Base-by-base conservation (phyloP, 2,329 filamentous ascomycete species). In the Talaromyces albobiverticillius region DNA sequence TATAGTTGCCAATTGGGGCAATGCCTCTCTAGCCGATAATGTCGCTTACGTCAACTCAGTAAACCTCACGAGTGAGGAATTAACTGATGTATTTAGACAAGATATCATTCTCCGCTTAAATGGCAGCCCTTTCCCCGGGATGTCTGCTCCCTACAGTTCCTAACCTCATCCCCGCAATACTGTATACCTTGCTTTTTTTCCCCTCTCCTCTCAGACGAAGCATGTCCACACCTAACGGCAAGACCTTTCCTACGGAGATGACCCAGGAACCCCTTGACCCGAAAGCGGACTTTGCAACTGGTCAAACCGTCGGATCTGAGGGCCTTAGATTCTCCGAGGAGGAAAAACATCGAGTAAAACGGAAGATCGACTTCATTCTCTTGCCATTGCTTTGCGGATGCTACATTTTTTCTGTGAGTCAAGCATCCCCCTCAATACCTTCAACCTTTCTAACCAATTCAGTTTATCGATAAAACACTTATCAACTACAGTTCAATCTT, bases 341-440 rank as follows among this genome's bases (percentile, higher is more conserved):
- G 20, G 36, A 41, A n/a, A 18, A 41, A 22, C 9, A 41, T 41
- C 36, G 20, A 3, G 36, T 22, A 8, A 41, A 22, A 11, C n/a
- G 36, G 4, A 41, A 41, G n/a, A 22, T 41, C 9, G 36, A 41
- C 20, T 41, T 41, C n/a, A 41, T 41, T 41, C 36, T 41, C n/a
- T 18, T 41, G 36, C 36, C 20, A 16, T 22, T 41, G 36, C 36
- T 41, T 16, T 41, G 36, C 20, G 36, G 36, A 41, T 41, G 36
- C 36, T 41, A 41, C 36, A 41, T 41, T 25, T 43, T 42, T 25
- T 43, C 40, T 22, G 40, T 43, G 18, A 43, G 40, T 43, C 40
- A 6, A 23, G 3, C 10, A 4, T 20, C 23, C 7, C 11, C 14
- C 18, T 23, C 40, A 43, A 11, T 43, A 23, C 18, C 22, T 43